phyloP scores from a whole-genome alignment of 352 stramenopile species.

The Phytophthora rubi region DNA sequence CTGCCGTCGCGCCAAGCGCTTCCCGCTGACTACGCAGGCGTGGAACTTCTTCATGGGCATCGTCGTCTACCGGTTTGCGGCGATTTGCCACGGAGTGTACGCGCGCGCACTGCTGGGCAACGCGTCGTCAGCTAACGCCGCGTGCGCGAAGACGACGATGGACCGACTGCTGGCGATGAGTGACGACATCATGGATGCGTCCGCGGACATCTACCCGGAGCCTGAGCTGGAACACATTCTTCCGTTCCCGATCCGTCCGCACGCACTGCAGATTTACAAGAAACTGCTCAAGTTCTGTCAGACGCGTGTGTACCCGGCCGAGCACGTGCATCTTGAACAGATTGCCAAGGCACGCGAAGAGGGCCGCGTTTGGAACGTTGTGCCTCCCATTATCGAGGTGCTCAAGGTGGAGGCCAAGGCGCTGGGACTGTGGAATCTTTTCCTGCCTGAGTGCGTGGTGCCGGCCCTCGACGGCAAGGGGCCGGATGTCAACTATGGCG shows the following conservation, averaged over 20 bases:
- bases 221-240: conserved; percentile 60
- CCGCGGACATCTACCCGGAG: conserved; percentile 54
- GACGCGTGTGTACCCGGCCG: conserved; percentile 90
- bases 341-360: conserved; percentile 55
- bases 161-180: conserved; percentile 63
- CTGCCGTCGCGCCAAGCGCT: conserved; percentile 55
- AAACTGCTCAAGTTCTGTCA: conserved; percentile 91
- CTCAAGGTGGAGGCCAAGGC: conserved; percentile 92
- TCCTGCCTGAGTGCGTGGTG: conserved; percentile 80
- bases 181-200: conserved; percentile 42
- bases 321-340: conserved; percentile 86
- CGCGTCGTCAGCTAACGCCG: conserved; percentile 80
- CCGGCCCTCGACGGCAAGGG: conserved; percentile 50
- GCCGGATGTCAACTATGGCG: conserved; percentile 64
- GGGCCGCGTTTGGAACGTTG: conserved; percentile 77
- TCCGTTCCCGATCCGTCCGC: conserved; percentile 76
- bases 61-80: conserved; percentile 77
- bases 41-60: conserved; percentile 85
- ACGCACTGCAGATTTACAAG: conserved; percentile 82
- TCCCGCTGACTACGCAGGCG: conserved; percentile 54
- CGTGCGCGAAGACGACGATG: conserved; percentile 70
- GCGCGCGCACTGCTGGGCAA: conserved; percentile 75
- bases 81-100: conserved; percentile 86
- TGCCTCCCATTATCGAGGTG: conserved; percentile 89
- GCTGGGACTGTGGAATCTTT: conserved; percentile 97